These are phyloP conservation scores for Mycena chlorophos DNA, from an alignment of 768 basidiomycete species.

Conservation along the genomic window DNA sequence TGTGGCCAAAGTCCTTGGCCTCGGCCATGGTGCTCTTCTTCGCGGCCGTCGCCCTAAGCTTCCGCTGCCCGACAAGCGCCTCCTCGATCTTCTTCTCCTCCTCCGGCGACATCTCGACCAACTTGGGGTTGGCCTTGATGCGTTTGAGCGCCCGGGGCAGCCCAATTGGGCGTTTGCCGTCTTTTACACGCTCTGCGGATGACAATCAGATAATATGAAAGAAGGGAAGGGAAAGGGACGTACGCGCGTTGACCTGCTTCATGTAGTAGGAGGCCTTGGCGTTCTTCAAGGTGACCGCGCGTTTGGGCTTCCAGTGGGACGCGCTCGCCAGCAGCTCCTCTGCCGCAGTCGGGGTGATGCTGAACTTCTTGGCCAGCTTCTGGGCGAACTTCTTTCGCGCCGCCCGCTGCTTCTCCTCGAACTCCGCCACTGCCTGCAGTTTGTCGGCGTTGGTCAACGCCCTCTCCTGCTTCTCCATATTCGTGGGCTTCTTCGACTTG, in stretches of 20 bases:
- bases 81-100: not conserved
- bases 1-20: not conserved
- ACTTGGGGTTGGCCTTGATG: not conserved
- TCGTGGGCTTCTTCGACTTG: not conserved
- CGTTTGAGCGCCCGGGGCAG: not conserved
- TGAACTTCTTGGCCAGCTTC: not conserved
- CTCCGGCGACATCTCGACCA: not conserved
- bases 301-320: not conserved
- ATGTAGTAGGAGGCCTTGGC: not conserved
- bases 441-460: not conserved
- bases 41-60: not conserved
- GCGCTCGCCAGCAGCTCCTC: not conserved
- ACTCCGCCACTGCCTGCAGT: not conserved
- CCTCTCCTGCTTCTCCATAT: too few species aligned
- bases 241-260: not conserved
- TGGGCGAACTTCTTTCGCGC: not conserved
- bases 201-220: not conserved
- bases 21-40: not conserved
- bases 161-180: not conserved
- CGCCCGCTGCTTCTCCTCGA: not conserved
- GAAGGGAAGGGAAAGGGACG: not conserved
- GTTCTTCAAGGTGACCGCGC: not conserved
- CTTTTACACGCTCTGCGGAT: not conserved
- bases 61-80: not conserved
- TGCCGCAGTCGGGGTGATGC: not conserved